Evolutionary conservation across 345 rosid species (phyloP), one percentile per base, ranked within the genome.

Genomic region (Zanthoxylum bungeanum): DNA sequence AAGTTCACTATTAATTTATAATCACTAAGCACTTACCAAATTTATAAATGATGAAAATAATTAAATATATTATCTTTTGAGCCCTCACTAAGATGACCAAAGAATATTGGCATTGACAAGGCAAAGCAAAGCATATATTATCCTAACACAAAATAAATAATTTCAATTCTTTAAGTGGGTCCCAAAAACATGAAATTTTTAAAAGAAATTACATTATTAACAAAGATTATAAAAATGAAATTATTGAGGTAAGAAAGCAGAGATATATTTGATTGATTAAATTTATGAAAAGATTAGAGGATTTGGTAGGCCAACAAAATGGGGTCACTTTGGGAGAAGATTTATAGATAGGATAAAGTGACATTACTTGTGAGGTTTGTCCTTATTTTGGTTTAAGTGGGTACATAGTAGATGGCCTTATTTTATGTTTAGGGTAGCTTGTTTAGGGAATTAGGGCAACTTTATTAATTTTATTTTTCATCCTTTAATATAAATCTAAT

Each of bases 291-390:
- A 53, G 25, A 46, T 2, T 25, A 24, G 49, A 49, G 62, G 59
- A 36, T 64, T 65, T 73, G 78, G 77, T 78, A 70, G 72, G 76
- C 78, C 80, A 78, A 57, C 81, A 69, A 76, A n/a, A 73, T 68
- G n/a, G 53, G 57, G 71, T 60, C 64, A 10, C 27, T 55, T 16
- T 6, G 3, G 27, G 9, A 22, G 63, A 64, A 63, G 67, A 69
- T 42, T 12, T 42, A 42, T 51, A 59, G 34, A 7, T 16, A 51
- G 60, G 58, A 36, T 3, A 44, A 19, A 46, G 68, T 19, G 42
- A 72, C 14, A 3, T 0, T 50, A 8, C 34, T 64, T 64, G 34
- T 74, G 60, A 71, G 55, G 34, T 73, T 55, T 39, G 60, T 28
- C 69, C 2, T 3, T 16, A 30, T 57, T 65, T 69, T 72, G 70